These are phyloP conservation scores for Pulveroboletus sp. DNA, from an alignment of 768 basidiomycete species.

Conservation along the genomic window DNA sequence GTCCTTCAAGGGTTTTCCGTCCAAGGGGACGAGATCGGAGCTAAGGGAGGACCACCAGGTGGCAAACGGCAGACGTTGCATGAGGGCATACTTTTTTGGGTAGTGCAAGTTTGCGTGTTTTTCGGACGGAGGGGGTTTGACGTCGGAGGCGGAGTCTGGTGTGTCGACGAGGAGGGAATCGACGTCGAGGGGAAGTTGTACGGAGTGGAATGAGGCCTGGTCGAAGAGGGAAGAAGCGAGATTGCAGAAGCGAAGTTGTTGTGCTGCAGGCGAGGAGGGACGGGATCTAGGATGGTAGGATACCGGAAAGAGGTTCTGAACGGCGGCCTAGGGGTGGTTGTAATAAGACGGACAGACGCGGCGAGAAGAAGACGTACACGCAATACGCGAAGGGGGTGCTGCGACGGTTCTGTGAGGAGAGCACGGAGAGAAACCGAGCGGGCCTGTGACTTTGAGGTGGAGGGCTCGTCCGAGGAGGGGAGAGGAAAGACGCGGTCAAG, in stretches of 20 bases:
- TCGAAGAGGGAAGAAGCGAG: constrained; percentile 71
- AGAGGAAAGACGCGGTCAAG: constrained; percentile 78
- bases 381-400: constrained; percentile 54
- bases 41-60: constrained; percentile 79
- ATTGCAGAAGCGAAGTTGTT: constrained; percentile 73
- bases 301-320: constrained; percentile 65
- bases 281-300: constrained; percentile 65
- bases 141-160: constrained; percentile 21
- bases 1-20: constrained; percentile 43
- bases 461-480: constrained; percentile 38
- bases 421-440: constrained; percentile 50
- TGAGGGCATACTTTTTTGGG: constrained; percentile 66
- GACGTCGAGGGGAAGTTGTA: constrained; percentile 44
- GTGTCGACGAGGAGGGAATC: constrained; percentile 40
- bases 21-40: constrained; percentile 38
- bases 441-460: constrained; percentile 35
- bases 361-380: constrained; percentile 43
- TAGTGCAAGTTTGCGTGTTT: constrained; percentile 28
- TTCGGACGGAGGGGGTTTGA: constrained; percentile 22
- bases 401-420: constrained; percentile 51
- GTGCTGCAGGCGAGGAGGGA: constrained; percentile 58
- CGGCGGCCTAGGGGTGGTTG: constrained; percentile 47
- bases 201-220: constrained; percentile 55
- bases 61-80: constrained; percentile 74
- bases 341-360: constrained; percentile 12